Percentiles rank a stretch among this genome's conserved stretches.
These are phyloP conservation scores for Trichocladium uniseriatum DNA, from an alignment of 495 filamentous ascomycete genomes.

Conservation along the genomic window DNA sequence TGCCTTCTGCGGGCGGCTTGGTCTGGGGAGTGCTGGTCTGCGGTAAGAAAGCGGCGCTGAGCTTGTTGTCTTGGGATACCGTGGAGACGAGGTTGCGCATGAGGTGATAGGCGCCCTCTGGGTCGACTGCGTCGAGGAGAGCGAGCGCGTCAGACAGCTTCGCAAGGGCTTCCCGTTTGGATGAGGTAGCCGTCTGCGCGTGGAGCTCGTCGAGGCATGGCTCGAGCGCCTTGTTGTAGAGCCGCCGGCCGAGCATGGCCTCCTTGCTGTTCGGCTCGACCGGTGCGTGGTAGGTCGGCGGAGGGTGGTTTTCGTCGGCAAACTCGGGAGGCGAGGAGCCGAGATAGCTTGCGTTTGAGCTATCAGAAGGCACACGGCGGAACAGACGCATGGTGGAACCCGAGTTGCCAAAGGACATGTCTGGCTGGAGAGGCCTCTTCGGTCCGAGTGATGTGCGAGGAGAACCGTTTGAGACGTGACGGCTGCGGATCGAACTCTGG, in stretches of 20 bases:
- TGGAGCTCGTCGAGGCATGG: slow-evolving; percentile 73
- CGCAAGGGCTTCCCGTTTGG: slow-evolving; percentile 72
- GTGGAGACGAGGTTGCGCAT: slow-evolving; percentile 54
- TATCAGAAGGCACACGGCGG: slow-evolving; percentile 69
- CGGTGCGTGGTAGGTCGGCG: slow-evolving; percentile 21
- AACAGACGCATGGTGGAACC: slow-evolving; percentile 85
- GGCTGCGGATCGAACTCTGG: slow-evolving; percentile 15
- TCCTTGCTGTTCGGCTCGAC: slow-evolving; percentile 62
- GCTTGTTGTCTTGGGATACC: slow-evolving; percentile 33
- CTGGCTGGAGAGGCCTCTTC: slow-evolving; percentile 69
- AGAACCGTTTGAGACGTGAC: slow-evolving; percentile 34
- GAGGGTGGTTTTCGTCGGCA: slow-evolving; percentile 36
- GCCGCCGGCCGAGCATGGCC: slow-evolving; percentile 63
- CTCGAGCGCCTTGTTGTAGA: slow-evolving; percentile 71
- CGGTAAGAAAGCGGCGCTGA: slow-evolving; percentile 31
- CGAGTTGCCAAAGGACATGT: slow-evolving; percentile 83
- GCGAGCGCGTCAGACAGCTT: slow-evolving; percentile 76
- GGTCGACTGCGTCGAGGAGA: slow-evolving; percentile 74
- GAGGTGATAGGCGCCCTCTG: slow-evolving; percentile 82
- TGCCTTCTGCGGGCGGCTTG: slow-evolving; percentile 5
- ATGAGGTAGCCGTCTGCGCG: slow-evolving; percentile 62
- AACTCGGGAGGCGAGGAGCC: slow-evolving; percentile 28
- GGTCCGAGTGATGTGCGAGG: slow-evolving; percentile 45
- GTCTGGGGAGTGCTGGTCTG: neutral
- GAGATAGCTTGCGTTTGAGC: slow-evolving; percentile 36